Base-by-base conservation (phyloP, 1,139 yeast genomes). In the Geotrichum europaeum region DNA sequence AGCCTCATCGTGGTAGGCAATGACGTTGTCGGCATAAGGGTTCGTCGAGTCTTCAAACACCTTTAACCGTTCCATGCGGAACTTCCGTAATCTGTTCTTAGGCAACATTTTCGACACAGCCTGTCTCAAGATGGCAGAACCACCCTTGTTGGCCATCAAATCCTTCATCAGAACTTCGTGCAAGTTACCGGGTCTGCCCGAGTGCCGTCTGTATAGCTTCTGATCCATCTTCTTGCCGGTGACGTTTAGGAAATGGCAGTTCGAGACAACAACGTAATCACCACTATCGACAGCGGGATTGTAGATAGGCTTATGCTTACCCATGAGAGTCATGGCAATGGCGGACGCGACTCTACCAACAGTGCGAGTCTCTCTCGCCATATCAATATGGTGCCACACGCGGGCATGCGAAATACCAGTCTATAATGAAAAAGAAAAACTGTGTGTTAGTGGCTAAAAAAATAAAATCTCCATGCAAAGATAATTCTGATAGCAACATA, bases 41-140 rank as follows among this genome's bases (percentile, higher is more conserved):
- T 89, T 89, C 62, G 86, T 88, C 62, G 90, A 85, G 47, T 96
- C 97, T 69, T 95, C 98, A 72, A 81, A 89, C 0, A 89, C 83
- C 76, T 89, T 91, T 65, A 94, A 79, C 71, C 99, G 84, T 55
- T 85, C 95, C 72, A 94, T 76, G 72, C 99, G 84, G 34, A 80
- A 79, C 69, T 87, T 83, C 73, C 98, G 83, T 66, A 87, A 82
- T 70, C 86, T 85, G 74, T 94, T 92, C 76, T 90, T 91, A 51
- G 99, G 99, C 62, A 94, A 80, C 99, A 94, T 94, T 62, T 96
- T 96, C 66, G 89, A 86, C 9, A 94, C 99, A 0, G 99, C 98
- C 69, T 88, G 83, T 69, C 76, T 82, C 67, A 94, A 77, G 22
- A 91, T 77, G 72, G 92, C 99, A 22, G 89, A 86, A 68, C 85